Percentiles rank a stretch among this genome's conserved stretches.
Conservation (phyloP, 768 basidiomycete species). For the Rhizopogon vesiculosus region DNA sequence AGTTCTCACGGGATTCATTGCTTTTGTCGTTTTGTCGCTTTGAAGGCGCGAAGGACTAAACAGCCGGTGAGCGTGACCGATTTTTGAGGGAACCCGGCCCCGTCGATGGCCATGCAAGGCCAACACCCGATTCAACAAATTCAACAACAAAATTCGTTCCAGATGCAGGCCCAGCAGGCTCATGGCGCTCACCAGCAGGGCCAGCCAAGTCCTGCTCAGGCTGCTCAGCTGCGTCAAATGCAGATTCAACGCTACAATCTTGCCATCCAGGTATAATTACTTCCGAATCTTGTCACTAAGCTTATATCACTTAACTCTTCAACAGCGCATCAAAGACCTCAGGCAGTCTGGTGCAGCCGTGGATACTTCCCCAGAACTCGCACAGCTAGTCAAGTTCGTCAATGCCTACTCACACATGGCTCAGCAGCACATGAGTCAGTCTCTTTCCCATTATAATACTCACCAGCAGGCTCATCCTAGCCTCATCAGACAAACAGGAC, state of each 20-base stretch:
- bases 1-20: neutral
- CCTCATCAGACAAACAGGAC: constrained; percentile 17
- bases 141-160: constrained; percentile 10
- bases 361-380: constrained; percentile 41
- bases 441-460: neutral
- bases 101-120: constrained; percentile 8
- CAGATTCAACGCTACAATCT: neutral
- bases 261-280: neutral
- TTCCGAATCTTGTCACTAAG: no score
- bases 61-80: neutral
- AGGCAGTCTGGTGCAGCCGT: constrained; percentile 39
- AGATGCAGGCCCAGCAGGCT: constrained; percentile 5
- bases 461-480: neutral
- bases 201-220: neutral
- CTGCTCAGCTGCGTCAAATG: neutral
- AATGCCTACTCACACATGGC: constrained; percentile 24
- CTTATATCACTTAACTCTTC: neutral
- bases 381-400: constrained; percentile 35
- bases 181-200: neutral
- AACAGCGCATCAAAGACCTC: constrained; percentile 41
- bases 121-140: constrained; percentile 16
- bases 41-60: no score
- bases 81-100: neutral
- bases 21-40: neutral
- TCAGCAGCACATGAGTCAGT: constrained; percentile 29